Conservation (phyloP, 83 land plant species). For the Thuja plicata region DNA sequence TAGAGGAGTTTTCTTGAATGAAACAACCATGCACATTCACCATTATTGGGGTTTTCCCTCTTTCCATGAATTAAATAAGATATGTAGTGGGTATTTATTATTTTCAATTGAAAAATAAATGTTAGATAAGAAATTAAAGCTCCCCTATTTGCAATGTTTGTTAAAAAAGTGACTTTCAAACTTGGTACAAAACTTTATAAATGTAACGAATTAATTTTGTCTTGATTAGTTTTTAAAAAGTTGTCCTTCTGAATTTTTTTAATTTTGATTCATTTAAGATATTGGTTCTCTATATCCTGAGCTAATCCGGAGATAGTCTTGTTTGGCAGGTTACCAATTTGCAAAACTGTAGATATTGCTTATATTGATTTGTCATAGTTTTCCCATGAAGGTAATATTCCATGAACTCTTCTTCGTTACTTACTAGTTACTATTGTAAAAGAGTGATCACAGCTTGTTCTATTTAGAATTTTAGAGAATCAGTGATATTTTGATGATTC, state of each 20-base stretch:
- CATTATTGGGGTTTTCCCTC: neutral
- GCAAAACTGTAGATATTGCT: neutral
- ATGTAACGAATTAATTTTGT: neutral
- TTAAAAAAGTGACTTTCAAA: neutral
- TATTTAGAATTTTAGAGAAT: neutral
- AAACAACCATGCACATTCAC: neutral
- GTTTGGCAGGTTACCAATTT: neutral
- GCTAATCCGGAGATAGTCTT: neutral
- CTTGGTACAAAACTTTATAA: neutral
- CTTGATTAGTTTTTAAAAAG: neutral
- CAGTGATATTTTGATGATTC: neutral
- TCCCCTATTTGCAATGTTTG: neutral
- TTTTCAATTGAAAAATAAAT: neutral
- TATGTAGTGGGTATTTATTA: too few species aligned
- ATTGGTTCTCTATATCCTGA: neutral
- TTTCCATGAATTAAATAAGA: neutral
- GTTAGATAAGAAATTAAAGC: neutral
- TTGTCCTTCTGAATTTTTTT: neutral
- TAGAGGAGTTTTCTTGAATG: neutral
- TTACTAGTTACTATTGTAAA: neutral
- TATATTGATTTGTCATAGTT: neutral
- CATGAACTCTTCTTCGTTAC: neutral
- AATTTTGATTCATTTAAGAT: neutral
- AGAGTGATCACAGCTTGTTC: neutral
- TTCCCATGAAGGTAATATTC: slow-evolving; percentile 3